phyloP scores from a whole-genome alignment of 371 early-diverging fungal genomes.

The Syncephalastrum contaminatum region DNA sequence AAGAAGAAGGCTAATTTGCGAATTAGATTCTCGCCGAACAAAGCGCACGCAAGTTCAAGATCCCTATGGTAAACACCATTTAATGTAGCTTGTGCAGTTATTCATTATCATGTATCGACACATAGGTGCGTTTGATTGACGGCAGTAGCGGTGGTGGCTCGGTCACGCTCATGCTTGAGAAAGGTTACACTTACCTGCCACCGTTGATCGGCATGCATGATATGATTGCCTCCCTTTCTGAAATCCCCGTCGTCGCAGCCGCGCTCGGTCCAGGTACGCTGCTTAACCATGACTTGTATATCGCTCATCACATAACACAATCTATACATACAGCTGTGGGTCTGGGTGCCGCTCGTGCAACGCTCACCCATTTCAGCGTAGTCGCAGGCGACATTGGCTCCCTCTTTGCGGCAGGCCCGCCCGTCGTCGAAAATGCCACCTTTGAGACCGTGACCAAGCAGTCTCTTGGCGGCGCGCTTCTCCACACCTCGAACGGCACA shows the following conservation, averaged over 20 bases:
- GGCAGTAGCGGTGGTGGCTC: slow-evolving; percentile 49
- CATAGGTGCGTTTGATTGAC: slow-evolving; percentile 41
- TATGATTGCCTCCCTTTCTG: slow-evolving; percentile 40
- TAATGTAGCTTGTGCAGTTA: no score
- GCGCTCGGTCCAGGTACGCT: slow-evolving; percentile 39
- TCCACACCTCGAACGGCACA: slow-evolving; percentile 42
- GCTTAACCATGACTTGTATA: neutral
- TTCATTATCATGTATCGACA: no score
- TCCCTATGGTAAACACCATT: slow-evolving; percentile 42
- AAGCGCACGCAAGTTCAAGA: slow-evolving; percentile 33
- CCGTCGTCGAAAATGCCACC: slow-evolving; percentile 42
- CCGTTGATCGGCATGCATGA: slow-evolving; percentile 49
- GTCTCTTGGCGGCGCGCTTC: slow-evolving; percentile 32
- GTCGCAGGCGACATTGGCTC: slow-evolving; percentile 35
- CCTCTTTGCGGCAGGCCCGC: slow-evolving; percentile 44
- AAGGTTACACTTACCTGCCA: slow-evolving; percentile 38
- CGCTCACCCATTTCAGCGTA: slow-evolving; percentile 44
- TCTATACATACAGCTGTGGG: slow-evolving; percentile 28
- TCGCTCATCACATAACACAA: neutral
- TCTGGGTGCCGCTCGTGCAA: slow-evolving; percentile 43
- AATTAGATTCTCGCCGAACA: slow-evolving; percentile 27
- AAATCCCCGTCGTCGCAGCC: slow-evolving; percentile 41
- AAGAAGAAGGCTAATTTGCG: slow-evolving; percentile 1
- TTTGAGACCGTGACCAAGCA: slow-evolving; percentile 44
- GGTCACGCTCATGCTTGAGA: slow-evolving; percentile 32